Evolutionary conservation across 1,139 yeast species (phyloP), one percentile per base, ranked within the genome.

Genomic region (Groenewaldozyma sp.): DNA sequence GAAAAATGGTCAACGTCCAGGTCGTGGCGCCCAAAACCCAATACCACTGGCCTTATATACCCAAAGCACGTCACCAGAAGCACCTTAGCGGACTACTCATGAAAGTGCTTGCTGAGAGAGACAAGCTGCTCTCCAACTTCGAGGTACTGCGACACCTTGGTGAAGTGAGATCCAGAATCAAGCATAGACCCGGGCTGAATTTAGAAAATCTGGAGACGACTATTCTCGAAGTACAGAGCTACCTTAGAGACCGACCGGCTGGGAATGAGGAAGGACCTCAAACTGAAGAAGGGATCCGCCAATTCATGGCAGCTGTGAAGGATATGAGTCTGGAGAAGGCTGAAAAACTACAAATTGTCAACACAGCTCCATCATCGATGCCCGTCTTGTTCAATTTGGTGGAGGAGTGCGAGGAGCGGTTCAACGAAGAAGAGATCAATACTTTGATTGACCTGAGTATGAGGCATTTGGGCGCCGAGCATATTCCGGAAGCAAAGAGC

Each of bases 321-420:
- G 65, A 82, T 42, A 76, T 70, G 48, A 71, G 71, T 26, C 65
- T 91, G 46, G 87, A 82, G 60, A 82, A 84, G 58, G 79, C 83
- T 17, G 98, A 91, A 56, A 78, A 81, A 53, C 65, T 91, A 31
- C 96, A 88, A 60, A 74, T 91, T 28, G 71, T 87, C 43, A 88
- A 91, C 59, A 67, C 77, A 3, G 70, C 87, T 31, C 97, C 97
- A 0, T 66, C 80, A 36, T 75, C 87, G 2, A 64, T 84, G 68
- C 95, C 87, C 3, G 80, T 76, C 31, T 68, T 91, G 41, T 86
- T 77, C 58, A 70, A 91, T 0, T 66, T 88, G 32, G 78, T 91
- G 3, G 98, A 91, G 55, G 97, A 91, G 58, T 88, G 95, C 59
- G 97, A 88, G 50, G 78, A 74, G 49, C 68, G 97, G 48, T 80